Evolutionary conservation across 202 grass and related monocot species (phyloP), one percentile per base, ranked within the genome.

Genomic region (Panicum virgatum): DNA sequence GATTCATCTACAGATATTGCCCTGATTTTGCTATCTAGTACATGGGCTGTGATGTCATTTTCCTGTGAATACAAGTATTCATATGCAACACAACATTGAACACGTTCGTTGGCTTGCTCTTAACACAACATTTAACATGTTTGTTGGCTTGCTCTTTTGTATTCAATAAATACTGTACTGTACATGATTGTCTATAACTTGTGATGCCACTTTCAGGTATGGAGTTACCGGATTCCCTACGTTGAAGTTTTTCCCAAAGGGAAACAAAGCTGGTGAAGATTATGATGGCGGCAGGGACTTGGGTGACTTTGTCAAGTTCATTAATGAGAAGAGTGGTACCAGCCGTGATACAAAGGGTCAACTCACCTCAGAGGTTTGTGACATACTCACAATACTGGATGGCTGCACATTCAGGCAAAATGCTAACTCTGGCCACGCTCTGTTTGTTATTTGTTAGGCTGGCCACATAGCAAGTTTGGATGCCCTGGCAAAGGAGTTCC

Each of bases 211-310:
- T 39, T 67, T 50, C 39, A 90, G 83, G 62, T 90, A 84, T 84
- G 89, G 81, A 73, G 89, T 91, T 84, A 73, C 71, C 81, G 77
- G 89, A 36, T 91, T 62, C 81, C 89, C 89, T 51, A 91, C 89
- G 37, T 73, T 93, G 82, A 93, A 93, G 82, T 93, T 93, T 72
- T 93, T 93, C 72, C 91, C 91, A 1, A 93, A 90, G 79, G 82
- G 88, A 73, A 93, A 93, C 82, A 93, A 93, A 88, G 88, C 79
- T 88, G 91, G 91, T 78, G 91, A 93, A 84, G 88, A 93, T 62
- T 93, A 90, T 32, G 88, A 90, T 62, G 91, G 79, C 37, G 88
- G 85, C 15, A 87, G 81, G 70, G 89, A 92, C 11, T 86, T 92
- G 72, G 85, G 57, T 75, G 87, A 88, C 76, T 91, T 94, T 78